Percentiles rank a stretch among this genome's conserved stretches.
These are phyloP conservation scores for Hypoxylon sp. DNA, from an alignment of 2,329 filamentous ascomycete species.

Conservation along the genomic window DNA sequence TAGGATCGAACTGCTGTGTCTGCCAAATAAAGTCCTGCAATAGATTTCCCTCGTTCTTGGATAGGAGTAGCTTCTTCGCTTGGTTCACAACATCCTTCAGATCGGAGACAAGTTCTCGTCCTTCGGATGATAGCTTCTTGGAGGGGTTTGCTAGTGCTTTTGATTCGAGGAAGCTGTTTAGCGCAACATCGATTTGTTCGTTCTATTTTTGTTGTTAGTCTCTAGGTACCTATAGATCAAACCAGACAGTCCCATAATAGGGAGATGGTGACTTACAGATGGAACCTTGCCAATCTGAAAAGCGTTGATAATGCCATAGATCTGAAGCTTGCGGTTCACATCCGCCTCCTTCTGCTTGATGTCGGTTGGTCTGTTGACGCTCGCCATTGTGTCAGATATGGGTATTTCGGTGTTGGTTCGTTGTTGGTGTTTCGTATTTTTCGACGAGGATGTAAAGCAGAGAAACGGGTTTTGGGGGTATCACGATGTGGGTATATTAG, in stretches of 20 bases:
- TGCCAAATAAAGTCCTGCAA: conserved; percentile 98
- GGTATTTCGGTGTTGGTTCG: conserved; percentile 3
- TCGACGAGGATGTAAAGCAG: not conserved
- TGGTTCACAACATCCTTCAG: conserved; percentile 81
- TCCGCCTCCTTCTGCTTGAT: conserved; percentile 81
- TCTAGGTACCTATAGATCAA: not conserved
- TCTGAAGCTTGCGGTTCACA: conserved; percentile 91
- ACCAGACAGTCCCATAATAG: not conserved
- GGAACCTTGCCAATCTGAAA: conserved; percentile 91
- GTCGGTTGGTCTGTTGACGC: conserved; percentile 78
- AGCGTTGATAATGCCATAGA: conserved; percentile 88
- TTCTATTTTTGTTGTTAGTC: conserved; percentile 63
- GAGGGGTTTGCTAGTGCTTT: conserved; percentile 75
- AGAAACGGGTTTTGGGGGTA: not conserved
- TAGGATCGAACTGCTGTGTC: conserved; percentile 76
- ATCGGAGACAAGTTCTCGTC: conserved; percentile 79
- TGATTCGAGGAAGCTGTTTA: conserved; percentile 86
- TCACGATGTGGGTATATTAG: conserved; percentile 1
- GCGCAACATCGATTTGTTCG: conserved; percentile 91
- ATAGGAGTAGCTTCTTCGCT: conserved; percentile 80
- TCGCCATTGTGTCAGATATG: conserved; percentile 40
- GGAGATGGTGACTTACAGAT: conserved; percentile 66
- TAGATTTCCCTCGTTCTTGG: conserved; percentile 94
- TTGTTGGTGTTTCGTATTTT: not conserved
- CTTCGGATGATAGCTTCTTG: conserved; percentile 81